These are phyloP conservation scores for Lactarius tabidus DNA, from an alignment of 768 basidiomycete genomes.

Conservation along the genomic window DNA sequence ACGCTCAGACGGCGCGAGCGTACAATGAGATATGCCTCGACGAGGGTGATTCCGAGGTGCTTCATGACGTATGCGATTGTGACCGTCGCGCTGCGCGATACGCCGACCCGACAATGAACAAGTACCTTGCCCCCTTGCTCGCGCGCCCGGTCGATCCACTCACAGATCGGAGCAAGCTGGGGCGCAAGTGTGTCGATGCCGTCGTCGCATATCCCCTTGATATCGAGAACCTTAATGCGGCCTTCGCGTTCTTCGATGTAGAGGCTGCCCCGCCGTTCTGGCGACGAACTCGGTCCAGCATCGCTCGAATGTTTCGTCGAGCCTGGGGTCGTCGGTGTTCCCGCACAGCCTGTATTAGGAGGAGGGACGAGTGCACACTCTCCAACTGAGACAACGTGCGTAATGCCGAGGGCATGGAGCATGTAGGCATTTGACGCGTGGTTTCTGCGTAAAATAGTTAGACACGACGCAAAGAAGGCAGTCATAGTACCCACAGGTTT, in stretches of 20 bases:
- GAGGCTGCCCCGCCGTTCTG: slow-evolving; percentile 62
- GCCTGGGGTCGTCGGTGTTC: background rate
- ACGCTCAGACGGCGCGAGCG: slow-evolving; percentile 86
- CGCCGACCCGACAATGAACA: slow-evolving; percentile 99
- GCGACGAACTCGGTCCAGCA: slow-evolving; percentile 43
- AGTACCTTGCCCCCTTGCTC: slow-evolving; percentile 82
- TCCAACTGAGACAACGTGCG: slow-evolving; percentile 95
- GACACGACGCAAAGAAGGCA: slow-evolving; percentile 12
- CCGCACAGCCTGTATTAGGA: slow-evolving; percentile 29
- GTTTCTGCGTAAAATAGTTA: slow-evolving; percentile 47
- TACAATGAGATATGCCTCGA: slow-evolving; percentile 91
- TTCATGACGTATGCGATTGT: slow-evolving; percentile 99
- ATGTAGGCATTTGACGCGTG: slow-evolving; percentile 94
- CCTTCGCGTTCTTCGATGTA: slow-evolving; percentile 89
- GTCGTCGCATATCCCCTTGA: slow-evolving; percentile 91
- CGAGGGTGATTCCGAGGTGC: slow-evolving; percentile 75
- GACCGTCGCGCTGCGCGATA: slow-evolving; percentile 89
- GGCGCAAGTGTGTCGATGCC: slow-evolving; percentile 93
- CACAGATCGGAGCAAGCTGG: slow-evolving; percentile 81
- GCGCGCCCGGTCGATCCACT: slow-evolving; percentile 89
- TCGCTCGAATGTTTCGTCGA: background rate
- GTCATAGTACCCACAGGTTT: slow-evolving; percentile 65
- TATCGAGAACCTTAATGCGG: slow-evolving; percentile 85
- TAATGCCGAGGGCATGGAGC: slow-evolving; percentile 93
- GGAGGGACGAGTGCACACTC: slow-evolving; percentile 90